These are phyloP conservation scores for Ascochyta fabae DNA, from an alignment of 2,329 filamentous ascomycete genomes.

Conservation along the genomic window DNA sequence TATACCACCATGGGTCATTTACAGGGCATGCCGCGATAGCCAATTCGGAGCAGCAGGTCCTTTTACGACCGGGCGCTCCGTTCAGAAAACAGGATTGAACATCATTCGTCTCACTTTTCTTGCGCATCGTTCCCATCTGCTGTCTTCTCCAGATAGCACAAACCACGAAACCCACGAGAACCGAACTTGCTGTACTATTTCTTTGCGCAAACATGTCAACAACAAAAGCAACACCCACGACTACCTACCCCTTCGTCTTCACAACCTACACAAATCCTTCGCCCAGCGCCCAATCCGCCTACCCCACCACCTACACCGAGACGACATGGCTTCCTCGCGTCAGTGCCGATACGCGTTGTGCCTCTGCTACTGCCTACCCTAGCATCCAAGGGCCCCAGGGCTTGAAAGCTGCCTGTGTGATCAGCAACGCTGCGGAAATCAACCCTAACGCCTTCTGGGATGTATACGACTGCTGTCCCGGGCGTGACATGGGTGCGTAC, in stretches of 20 bases:
- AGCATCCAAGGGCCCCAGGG: not conserved
- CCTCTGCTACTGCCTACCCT: not conserved
- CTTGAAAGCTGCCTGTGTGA: slow-evolving; percentile 20
- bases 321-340: not conserved
- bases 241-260: not conserved
- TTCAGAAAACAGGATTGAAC: no score
- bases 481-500: slow-evolving; percentile 5
- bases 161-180: no score
- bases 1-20: no score
- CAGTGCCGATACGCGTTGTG: not conserved
- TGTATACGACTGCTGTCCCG: slow-evolving; percentile 28
- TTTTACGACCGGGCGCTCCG: no score
- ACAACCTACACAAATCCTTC: not conserved
- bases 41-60: no score
- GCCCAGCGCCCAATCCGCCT: not conserved
- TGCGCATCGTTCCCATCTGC: no score
- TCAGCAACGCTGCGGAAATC: slow-evolving; percentile 27
- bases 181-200: no score
- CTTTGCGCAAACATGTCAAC: not conserved
- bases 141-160: no score
- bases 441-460: slow-evolving; percentile 35
- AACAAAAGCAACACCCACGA: not conserved
- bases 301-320: slow-evolving; percentile 1
- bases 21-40: no score
- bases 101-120: no score